Evolutionary conservation across 2,329 filamentous ascomycete genomes (phyloP), one percentile per base, ranked within the genome.

Genomic region (Bipolaris oryzae): DNA sequence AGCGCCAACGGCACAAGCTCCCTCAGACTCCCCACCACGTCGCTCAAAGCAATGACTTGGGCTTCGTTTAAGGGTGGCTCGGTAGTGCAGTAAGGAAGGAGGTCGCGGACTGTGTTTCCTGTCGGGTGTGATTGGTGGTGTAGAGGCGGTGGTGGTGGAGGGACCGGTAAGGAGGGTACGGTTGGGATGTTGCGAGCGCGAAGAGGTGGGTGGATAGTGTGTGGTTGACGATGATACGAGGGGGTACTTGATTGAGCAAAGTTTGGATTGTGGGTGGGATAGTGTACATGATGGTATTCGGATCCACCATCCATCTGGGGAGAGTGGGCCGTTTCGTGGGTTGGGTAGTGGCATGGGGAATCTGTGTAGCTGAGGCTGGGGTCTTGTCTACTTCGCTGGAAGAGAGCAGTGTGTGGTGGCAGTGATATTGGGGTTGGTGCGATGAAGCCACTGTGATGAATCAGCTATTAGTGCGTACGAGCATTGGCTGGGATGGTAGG

Each of bases 1-100:
- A 74, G 53, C 2, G 71, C 68, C 16, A 74, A 55, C 5, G 71
- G 35, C 7, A 67, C 68, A n/a, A 76, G 52, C 48, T 76, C 75
- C 25, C 53, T 62, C 37, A 76, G 49, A 42, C 64, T 74, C 0
- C 69, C 72, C 6, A 63, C 73, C 3, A 74, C 52, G 35, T 76
- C 75, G 31, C 69, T 76, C 34, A 76, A 46, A 2, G 51, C 61
- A 18, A 74, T 67, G 39, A 72, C 61, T 58, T 73, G 69, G 15
- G 61, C 58, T 35, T 68, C 49, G 33, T 34, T 61, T 28, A 75
- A 56, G 2, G 59, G 65, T 2, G 48, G 50, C 3, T 60, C 61
- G 2, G 49, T 61, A 0, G 72, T 72, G 48, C 74, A 77, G 56
- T 64, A 70, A 0, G 73, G 73, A 1, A 76, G 55, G 2, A 76